phyloP scores from a whole-genome alignment of 345 rosid genomes.

The Litchi chinensis region DNA sequence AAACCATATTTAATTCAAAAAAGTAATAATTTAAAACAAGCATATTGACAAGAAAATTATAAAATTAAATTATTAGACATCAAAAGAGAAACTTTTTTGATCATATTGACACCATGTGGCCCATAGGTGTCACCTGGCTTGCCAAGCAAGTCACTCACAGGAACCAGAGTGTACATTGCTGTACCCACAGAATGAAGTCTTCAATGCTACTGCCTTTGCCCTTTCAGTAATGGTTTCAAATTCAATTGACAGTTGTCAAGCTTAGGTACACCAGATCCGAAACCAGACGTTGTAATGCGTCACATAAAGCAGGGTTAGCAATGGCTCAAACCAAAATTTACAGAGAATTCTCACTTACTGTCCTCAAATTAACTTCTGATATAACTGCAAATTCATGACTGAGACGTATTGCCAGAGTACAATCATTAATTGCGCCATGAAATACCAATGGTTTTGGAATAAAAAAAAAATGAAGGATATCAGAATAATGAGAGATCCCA shows the following conservation, averaged over 20 bases:
- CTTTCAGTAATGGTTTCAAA: background rate
- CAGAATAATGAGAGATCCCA: too few relatives aligned
- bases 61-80: background rate
- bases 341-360: background rate
- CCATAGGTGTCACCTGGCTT: background rate
- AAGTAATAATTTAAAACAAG: background rate
- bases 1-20: slow-evolving; percentile 6
- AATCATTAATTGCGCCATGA: background rate
- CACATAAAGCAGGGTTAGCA: background rate
- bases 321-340: background rate
- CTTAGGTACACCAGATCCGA: background rate
- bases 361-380: background rate
- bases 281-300: background rate
- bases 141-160: background rate
- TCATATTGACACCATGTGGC: background rate
- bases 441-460: background rate
- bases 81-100: background rate
- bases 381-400: background rate
- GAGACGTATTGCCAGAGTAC: background rate
- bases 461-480: background rate
- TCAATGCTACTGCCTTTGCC: background rate
- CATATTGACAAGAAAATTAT: background rate
- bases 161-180: background rate
- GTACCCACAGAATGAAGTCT: background rate
- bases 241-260: background rate